phyloP scores from a whole-genome alignment of 139 green algal genomes.

The Nannochloris sp. region DNA sequence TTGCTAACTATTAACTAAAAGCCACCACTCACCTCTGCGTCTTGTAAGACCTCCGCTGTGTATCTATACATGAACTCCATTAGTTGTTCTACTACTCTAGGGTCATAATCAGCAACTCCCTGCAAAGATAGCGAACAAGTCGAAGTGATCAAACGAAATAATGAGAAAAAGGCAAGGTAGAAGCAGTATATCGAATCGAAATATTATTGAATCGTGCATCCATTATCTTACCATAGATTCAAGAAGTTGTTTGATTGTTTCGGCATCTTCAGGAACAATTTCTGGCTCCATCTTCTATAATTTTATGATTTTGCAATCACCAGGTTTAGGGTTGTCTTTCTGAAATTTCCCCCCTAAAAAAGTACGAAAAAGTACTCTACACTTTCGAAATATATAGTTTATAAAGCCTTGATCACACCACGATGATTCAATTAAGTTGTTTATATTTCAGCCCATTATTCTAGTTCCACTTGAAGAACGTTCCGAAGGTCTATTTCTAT shows the following conservation, averaged over 20 bases:
- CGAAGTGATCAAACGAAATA: not conserved
- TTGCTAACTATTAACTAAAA: not conserved
- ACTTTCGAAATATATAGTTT: no score
- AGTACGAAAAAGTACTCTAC: no score
- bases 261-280: constrained; percentile 8
- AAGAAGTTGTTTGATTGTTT: constrained; percentile 7
- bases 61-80: constrained; percentile 80
- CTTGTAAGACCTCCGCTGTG: constrained; percentile 57
- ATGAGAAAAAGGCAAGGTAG: not conserved
- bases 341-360: no score
- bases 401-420: no score
- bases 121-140: constrained; percentile 25
- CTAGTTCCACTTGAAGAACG: no score
- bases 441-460: no score
- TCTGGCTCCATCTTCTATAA: not conserved
- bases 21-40: constrained; percentile 49
- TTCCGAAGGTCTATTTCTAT: no score
- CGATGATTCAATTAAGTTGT: no score
- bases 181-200: no score
- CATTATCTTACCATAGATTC: constrained; percentile 4
- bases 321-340: no score
- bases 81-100: constrained; percentile 64
- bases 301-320: no score
- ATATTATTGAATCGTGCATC: not conserved
- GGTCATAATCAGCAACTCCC: constrained; percentile 72